A percentile compares a stretch with the other conserved stretches of the same genome.
These are phyloP conservation scores for Astrephomene gubernaculifera DNA, from an alignment of 139 green algal genomes.

Conservation along the genomic window DNA sequence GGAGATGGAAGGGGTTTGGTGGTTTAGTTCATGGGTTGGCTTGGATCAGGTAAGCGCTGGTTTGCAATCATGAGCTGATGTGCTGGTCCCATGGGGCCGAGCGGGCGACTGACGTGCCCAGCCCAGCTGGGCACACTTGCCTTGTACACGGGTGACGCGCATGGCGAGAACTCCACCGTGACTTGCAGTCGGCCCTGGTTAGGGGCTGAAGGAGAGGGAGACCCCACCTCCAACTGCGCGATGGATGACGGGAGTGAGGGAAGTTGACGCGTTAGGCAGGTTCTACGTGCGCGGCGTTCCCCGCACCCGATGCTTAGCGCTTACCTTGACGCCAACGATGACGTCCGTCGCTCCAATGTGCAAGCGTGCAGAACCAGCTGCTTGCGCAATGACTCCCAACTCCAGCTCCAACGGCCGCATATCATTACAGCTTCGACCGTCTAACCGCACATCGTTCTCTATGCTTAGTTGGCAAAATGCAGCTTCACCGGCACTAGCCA, in stretches of 20 bases:
- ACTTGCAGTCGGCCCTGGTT: slow-evolving; percentile 73
- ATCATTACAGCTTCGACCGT: slow-evolving; percentile 72
- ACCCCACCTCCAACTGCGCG: slow-evolving; percentile 69
- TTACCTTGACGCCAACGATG: slow-evolving; percentile 85
- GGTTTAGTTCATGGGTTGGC: too few relatives aligned
- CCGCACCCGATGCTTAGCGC: too few relatives aligned
- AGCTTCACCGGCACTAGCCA: slow-evolving; percentile 52
- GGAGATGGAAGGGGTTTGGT: too few relatives aligned
- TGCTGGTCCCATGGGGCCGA: too few relatives aligned
- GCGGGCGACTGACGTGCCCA: too few relatives aligned
- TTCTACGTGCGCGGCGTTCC: background rate
- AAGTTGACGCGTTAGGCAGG: background rate
- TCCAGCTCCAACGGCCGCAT: slow-evolving; percentile 74
- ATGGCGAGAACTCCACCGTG: slow-evolving; percentile 83
- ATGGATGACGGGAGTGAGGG: too few relatives aligned
- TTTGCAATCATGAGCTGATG: too few relatives aligned
- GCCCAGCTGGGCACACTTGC: too few relatives aligned
- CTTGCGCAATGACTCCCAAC: slow-evolving; percentile 79
- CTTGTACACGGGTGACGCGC: slow-evolving; percentile 80
- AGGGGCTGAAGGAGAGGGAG: slow-evolving; percentile 52
- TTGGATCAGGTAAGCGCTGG: too few relatives aligned
- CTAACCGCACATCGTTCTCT: slow-evolving; percentile 66
- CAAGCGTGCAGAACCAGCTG: slow-evolving; percentile 81
- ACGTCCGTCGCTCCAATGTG: slow-evolving; percentile 84
- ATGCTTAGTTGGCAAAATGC: slow-evolving; percentile 61